Evolutionary conservation across 345 rosid genomes (phyloP).

Genomic region (Physaria fendleri): DNA sequence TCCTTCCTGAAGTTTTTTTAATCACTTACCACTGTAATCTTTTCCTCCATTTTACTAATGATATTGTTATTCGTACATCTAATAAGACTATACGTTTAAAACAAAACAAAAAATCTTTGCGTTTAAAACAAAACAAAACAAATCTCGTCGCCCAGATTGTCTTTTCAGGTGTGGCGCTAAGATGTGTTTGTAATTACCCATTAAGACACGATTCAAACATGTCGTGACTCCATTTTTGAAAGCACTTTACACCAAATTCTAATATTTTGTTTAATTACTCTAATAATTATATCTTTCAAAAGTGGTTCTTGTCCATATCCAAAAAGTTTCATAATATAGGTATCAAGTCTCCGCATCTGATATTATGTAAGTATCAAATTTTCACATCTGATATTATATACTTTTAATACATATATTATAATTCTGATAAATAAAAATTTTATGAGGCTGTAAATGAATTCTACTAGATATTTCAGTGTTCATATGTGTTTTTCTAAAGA

Average conservation of each 20-base stretch:
- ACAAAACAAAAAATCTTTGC: neutral
- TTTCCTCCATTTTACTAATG: neutral
- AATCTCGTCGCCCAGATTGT: neutral
- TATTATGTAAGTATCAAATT: neutral
- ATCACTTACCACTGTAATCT: neutral
- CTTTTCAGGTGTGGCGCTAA: neutral
- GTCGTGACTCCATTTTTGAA: neutral
- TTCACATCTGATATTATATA: neutral
- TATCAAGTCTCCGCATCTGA: too few species aligned
- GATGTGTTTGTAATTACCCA: neutral
- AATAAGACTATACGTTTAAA: neutral
- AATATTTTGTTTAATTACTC: neutral
- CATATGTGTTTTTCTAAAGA: neutral
- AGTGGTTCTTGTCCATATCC: neutral
- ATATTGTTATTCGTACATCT: neutral
- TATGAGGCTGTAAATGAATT: constrained; percentile 1
- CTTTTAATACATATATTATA: neutral
- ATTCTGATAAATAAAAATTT: neutral
- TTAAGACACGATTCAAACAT: neutral
- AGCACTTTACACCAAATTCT: neutral
- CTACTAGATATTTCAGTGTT: neutral
- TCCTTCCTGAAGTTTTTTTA: neutral
- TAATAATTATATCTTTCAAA: neutral
- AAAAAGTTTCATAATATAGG: neutral
- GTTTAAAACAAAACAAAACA: neutral